phyloP scores from a whole-genome alignment of 805 yeast species.

The Candida chauliodis region DNA sequence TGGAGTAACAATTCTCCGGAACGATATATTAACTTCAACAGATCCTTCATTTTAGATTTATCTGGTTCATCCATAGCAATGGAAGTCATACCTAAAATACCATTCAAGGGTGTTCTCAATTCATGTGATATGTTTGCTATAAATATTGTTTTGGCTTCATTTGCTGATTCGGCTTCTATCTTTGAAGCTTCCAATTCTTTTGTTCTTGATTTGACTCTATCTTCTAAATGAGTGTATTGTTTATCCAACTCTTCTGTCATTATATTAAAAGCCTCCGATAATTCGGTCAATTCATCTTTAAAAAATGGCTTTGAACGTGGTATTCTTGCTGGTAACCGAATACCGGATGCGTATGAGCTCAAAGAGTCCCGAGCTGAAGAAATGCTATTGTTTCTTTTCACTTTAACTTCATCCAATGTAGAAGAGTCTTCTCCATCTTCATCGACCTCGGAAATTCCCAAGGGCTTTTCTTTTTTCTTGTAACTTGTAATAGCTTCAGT shows the following conservation, averaged over 20 bases:
- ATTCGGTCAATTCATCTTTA: constrained; percentile 81
- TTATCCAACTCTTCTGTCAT: constrained; percentile 85
- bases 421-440: background rate
- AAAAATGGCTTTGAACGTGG: constrained; percentile 44
- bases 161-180: constrained; percentile 88
- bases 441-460: background rate
- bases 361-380: constrained; percentile 17
- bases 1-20: constrained; percentile 89
- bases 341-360: constrained; percentile 41
- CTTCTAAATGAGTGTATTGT: constrained; percentile 83
- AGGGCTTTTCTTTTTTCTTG: constrained; percentile 18
- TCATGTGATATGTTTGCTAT: constrained; percentile 46
- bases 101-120: constrained; percentile 91
- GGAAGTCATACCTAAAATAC: constrained; percentile 92
- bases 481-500: constrained; percentile 65
- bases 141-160: constrained; percentile 80
- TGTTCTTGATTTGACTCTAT: constrained; percentile 81
- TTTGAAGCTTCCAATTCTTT: constrained; percentile 85
- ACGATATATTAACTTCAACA: constrained; percentile 77
- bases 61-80: constrained; percentile 88
- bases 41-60: constrained; percentile 60
- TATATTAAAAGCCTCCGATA: constrained; percentile 83
- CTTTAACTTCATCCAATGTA: background rate
- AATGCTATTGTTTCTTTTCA: constrained; percentile 23
- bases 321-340: constrained; percentile 36